Evolutionary conservation across 495 filamentous ascomycete genomes (phyloP), one percentile per base, ranked within the genome.

Genomic region (Hypomontagnella monticulosa): DNA sequence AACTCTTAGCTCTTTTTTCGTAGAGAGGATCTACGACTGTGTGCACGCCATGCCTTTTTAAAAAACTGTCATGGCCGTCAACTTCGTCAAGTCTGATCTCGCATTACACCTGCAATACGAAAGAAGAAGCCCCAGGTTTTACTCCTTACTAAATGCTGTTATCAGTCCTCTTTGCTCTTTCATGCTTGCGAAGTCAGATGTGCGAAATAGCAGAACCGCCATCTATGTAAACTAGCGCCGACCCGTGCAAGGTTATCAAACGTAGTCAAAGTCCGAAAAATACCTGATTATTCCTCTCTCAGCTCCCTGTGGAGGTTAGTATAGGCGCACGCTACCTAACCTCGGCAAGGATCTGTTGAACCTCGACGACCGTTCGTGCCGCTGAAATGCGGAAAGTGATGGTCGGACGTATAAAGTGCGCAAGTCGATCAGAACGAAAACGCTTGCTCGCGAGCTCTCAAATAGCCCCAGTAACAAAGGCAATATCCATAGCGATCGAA

Each of bases 151-250:
- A 27, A 50, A 69, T 69, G 60, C 49, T 63, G 40, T 42, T 42
- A 57, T 57, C 55, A 56, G 46, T 34, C 43, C 49, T 59, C 50
- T 63, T 63, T 55, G 42, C 43, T 63, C 66, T 63, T 32, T 63
- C 60, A 69, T 69, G 60, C 61, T 69, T 64, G 54, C 50, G 34
- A 69, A 69, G 59, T 63, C 53, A 68, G 60, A 69, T 58, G 55
- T 38, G 66, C 20, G 55, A 69, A 64, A 69, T 43, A 64, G 60
- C 44, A 69, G 59, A 68, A 69, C 65, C 55, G 56, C 66, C 66
- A 64, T 63, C 66, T 60, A 37, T 69, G 55, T 61, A 64, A 69
- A 60, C 66, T 69, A 69, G 66, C 66, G 66, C 66, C 66, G 66
- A 48, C 56, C 66, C 40, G 66, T 69, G 60, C 66, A 69, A 64